A percentile compares a stretch with the other conserved stretches of the same genome.
phyloP scores from a whole-genome alignment of 768 basidiomycete genomes.

The Infundibulicybe gibba region DNA sequence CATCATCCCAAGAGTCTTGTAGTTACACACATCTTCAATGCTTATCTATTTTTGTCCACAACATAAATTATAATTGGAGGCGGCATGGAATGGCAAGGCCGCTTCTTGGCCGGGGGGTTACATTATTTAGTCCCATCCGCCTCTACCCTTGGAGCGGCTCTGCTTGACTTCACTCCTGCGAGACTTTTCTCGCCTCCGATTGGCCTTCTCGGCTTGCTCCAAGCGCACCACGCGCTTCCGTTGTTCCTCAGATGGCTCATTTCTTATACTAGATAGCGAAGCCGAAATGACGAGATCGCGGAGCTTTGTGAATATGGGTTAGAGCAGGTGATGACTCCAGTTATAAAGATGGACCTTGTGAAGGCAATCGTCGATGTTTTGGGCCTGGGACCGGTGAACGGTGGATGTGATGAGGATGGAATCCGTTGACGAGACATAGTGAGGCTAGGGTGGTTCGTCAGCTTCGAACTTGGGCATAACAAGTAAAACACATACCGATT shows the following conservation, averaged over 20 bases:
- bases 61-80: too few relatives aligned
- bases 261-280: conserved; percentile 42
- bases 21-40: too few relatives aligned
- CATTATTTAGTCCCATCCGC: conserved; percentile 17
- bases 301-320: conserved; percentile 32
- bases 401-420: conserved; percentile 70
- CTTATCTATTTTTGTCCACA: too few relatives aligned
- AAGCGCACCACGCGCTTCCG: conserved; percentile 48
- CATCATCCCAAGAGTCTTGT: too few relatives aligned
- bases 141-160: conserved; percentile 14
- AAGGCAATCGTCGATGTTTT: conserved; percentile 72
- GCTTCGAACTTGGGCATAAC: not conserved
- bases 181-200: conserved; percentile 48
- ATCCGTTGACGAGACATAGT: conserved; percentile 65
- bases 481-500: conserved; percentile 36
- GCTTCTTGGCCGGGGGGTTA: too few relatives aligned
- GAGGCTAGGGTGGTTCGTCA: conserved; percentile 35
- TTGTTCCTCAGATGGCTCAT: conserved; percentile 52
- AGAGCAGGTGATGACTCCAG: not conserved
- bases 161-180: conserved; percentile 50
- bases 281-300: conserved; percentile 47
- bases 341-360: conserved; percentile 42
- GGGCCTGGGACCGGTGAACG: conserved; percentile 69
- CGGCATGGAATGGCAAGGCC: too few relatives aligned
- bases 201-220: conserved; percentile 41